A percentile compares a stretch with the other conserved stretches of the same genome.
Evolutionary conservation across 352 stramenopile genomes (phyloP).

Genomic region (Pythium biforme): DNA sequence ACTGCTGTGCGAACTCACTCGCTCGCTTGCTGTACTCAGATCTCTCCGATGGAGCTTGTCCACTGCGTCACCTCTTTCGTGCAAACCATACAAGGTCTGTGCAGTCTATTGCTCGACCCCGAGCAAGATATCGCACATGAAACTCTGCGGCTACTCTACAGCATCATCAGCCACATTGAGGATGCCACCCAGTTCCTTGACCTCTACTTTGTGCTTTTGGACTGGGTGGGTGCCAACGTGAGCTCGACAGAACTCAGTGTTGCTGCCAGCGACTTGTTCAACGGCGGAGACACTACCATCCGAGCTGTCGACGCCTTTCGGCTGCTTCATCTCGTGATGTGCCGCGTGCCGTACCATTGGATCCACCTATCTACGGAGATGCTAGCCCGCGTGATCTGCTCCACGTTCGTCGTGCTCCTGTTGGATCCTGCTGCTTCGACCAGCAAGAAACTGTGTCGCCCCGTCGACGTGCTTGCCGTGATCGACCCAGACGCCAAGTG

Average conservation of each 20-base stretch:
- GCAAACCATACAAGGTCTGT: conserved; percentile 29
- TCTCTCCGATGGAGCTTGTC: conserved; percentile 50
- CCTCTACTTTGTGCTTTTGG: conserved; percentile 46
- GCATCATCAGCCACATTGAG: conserved; percentile 43
- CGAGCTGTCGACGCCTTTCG: conserved; percentile 41
- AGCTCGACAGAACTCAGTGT: conserved; percentile 31
- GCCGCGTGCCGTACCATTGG: conserved; percentile 43
- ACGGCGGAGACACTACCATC: conserved; percentile 2
- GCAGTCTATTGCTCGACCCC: conserved; percentile 35
- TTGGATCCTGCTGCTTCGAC: conserved; percentile 33
- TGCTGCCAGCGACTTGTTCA: conserved; percentile 20
- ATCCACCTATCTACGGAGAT: conserved; percentile 49
- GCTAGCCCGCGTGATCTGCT: conserved; percentile 39
- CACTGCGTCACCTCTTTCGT: conserved; percentile 46
- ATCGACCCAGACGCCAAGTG: conserved; percentile 38
- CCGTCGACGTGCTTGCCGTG: conserved; percentile 33
- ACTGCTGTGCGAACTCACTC: neutral
- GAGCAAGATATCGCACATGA: conserved; percentile 11
- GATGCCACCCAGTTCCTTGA: conserved; percentile 49
- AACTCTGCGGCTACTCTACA: conserved; percentile 38
- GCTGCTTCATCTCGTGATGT: conserved; percentile 39
- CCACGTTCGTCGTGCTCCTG: conserved; percentile 46
- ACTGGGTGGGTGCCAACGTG: conserved; percentile 37
- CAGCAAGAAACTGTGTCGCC: conserved; percentile 27
- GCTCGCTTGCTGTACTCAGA: conserved; percentile 23